Evolutionary conservation across 2,329 filamentous ascomycete genomes (phyloP).

Genomic region (Xylaria sp.): DNA sequence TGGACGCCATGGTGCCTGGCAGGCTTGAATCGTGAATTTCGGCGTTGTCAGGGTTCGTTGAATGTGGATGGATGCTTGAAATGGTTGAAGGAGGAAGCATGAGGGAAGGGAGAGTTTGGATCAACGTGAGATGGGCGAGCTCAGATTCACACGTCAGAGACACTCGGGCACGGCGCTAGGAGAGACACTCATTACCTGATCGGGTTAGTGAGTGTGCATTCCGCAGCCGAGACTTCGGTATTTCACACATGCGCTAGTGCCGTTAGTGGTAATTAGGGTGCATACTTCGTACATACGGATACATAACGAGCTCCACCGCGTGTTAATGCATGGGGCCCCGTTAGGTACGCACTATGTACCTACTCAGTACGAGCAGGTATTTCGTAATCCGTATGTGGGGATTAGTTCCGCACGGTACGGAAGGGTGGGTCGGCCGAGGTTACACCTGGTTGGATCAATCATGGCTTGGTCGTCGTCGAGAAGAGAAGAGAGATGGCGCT

Average conservation of each 20-base stretch:
- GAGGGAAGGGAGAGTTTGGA: background rate
- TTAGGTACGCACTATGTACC: no score
- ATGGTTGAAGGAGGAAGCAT: background rate
- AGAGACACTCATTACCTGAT: background rate
- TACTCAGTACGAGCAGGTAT: no score
- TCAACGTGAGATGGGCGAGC: background rate
- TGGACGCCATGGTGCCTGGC: conserved; percentile 54
- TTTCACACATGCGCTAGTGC: no score
- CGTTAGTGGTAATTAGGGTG: background rate
- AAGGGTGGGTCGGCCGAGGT: background rate
- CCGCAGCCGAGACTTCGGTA: no score
- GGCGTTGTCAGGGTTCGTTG: background rate
- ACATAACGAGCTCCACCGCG: background rate
- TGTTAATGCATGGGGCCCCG: no score
- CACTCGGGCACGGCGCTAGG: background rate
- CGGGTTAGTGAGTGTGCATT: no score
- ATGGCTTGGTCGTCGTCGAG: background rate
- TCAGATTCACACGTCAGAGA: background rate
- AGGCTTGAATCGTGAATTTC: conserved; percentile 5
- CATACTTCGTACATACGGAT: background rate
- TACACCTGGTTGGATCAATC: background rate
- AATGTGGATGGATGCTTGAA: background rate
- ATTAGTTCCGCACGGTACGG: background rate
- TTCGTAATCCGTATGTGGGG: no score
- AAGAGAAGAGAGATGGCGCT: no score